Base-by-base conservation (phyloP, 2,329 filamentous ascomycete species). In the Penicillium italicum region DNA sequence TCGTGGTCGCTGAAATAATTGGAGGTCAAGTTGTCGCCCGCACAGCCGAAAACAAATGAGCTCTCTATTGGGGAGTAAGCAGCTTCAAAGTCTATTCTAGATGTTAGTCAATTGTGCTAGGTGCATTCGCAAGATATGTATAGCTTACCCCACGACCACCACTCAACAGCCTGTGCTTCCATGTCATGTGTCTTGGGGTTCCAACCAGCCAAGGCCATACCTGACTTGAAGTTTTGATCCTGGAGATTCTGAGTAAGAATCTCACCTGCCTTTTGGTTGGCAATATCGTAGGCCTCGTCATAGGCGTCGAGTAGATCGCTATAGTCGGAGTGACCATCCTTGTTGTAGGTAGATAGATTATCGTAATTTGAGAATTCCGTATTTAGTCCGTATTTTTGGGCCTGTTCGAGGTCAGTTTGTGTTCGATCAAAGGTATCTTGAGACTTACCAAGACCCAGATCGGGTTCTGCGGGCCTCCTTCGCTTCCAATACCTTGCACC, bases 1-100 rank as follows among this genome's bases (percentile, higher is more conserved):
- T 85, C 86, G 18, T 79, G 79, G 16, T 84, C 79, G n/a, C 79
- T 80, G 69, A 80, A 88, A 55, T 85, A 80, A 57, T 85, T 80
- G 62, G 84, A 87, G 0, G 84, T 85, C 9, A 84, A 72, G 63
- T 88, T 88, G 42, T 82, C 78, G 2, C 66, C 80, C 0, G 82
- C 78, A 14, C 79, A 73, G 0, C 82, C 82, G 55, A 82, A 87
- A 18, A 83, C 71, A 26, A 83, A 74, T 0, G 80, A 81, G 20
- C 77, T 80, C 45, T 82, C 72, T 48, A 86, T 83, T 0, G 85
- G 85, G 0, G 79, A 70, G 57, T 77, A 81, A 1, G 82, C 78
- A 40, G 79, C 78, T 62, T 88, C 86, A 73, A 80, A 88, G 57
- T 87, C 82, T 65, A 66, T 22, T 37, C 26, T 41, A 46, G 2